phyloP scores from a whole-genome alignment of 495 filamentous ascomycete genomes.

The Talaromyces adpressus region DNA sequence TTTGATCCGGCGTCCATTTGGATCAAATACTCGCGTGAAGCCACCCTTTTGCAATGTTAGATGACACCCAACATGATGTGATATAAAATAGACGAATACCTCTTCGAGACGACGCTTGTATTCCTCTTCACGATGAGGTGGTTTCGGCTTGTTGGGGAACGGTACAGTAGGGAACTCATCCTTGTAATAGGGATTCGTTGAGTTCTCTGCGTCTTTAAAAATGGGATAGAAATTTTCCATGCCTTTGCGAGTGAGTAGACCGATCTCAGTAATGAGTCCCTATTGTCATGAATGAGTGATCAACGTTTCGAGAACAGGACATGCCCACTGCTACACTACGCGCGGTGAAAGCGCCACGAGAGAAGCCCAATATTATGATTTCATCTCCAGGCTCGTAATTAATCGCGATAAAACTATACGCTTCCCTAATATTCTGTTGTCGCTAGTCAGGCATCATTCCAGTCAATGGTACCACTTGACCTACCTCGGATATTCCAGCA shows the following conservation, averaged over 20 bases:
- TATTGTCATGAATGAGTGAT: slow-evolving; percentile 16
- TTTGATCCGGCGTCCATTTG: slow-evolving; percentile 34
- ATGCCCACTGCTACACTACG: slow-evolving; percentile 41
- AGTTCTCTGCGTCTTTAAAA: slow-evolving; percentile 56
- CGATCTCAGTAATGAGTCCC: slow-evolving; percentile 53
- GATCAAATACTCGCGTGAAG: slow-evolving; percentile 27
- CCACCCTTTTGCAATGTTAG: slow-evolving; percentile 5
- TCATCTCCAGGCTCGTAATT: slow-evolving; percentile 64
- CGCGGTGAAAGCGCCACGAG: slow-evolving; percentile 66
- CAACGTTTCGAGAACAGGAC: background rate
- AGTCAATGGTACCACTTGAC: background rate
- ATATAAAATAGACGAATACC: slow-evolving; percentile 6
- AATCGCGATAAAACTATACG: slow-evolving; percentile 58
- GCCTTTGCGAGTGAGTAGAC: slow-evolving; percentile 56
- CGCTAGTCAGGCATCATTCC: background rate
- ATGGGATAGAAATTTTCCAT: slow-evolving; percentile 58
- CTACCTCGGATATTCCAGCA: slow-evolving; percentile 37
- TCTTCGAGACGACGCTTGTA: slow-evolving; percentile 27
- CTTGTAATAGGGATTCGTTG: slow-evolving; percentile 41
- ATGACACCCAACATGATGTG: background rate
- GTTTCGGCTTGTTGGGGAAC: slow-evolving; percentile 50
- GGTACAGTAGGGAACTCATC: slow-evolving; percentile 50
- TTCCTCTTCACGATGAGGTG: slow-evolving; percentile 17
- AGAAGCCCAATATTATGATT: slow-evolving; percentile 66
- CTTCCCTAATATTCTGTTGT: slow-evolving; percentile 52